Conservation (phyloP, 164 flowering plant species). For the Piper betle region DNA sequence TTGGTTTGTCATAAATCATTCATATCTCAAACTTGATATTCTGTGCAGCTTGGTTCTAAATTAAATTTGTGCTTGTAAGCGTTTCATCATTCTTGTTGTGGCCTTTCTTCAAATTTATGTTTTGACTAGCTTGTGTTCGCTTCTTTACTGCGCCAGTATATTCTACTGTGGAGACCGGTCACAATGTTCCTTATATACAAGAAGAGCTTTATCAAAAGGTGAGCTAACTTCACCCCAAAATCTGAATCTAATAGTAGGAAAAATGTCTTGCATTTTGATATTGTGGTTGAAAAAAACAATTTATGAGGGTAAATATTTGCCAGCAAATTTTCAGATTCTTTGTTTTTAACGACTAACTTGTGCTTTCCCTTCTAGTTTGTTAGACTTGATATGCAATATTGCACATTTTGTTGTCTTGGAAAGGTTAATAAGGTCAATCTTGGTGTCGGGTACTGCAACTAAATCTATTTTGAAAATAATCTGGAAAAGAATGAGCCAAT, state of each 20-base stretch:
- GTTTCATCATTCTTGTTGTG: no score
- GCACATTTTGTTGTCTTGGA: no score
- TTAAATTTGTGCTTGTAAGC: no score
- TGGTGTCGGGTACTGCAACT: no score
- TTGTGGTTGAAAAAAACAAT: neutral
- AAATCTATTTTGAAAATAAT: no score
- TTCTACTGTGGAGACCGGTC: constrained; percentile 53
- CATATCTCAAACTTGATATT: no score
- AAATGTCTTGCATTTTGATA: neutral
- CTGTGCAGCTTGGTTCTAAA: neutral
- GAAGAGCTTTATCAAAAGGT: constrained; percentile 81
- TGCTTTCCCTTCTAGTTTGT: neutral
- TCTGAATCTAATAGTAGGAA: neutral
- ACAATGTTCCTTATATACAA: constrained; percentile 57
- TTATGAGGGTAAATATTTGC: neutral
- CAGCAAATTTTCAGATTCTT: neutral
- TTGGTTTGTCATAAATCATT: no score
- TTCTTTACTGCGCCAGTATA: constrained; percentile 51
- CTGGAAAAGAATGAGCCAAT: no score
- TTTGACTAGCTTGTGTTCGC: neutral
- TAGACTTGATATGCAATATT: no score
- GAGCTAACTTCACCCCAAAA: neutral
- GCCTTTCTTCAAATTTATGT: no score
- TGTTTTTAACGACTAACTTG: neutral
- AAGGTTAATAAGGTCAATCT: no score